Base-by-base conservation (phyloP, 148 eudicot species). In the Linanthus parryae region DNA sequence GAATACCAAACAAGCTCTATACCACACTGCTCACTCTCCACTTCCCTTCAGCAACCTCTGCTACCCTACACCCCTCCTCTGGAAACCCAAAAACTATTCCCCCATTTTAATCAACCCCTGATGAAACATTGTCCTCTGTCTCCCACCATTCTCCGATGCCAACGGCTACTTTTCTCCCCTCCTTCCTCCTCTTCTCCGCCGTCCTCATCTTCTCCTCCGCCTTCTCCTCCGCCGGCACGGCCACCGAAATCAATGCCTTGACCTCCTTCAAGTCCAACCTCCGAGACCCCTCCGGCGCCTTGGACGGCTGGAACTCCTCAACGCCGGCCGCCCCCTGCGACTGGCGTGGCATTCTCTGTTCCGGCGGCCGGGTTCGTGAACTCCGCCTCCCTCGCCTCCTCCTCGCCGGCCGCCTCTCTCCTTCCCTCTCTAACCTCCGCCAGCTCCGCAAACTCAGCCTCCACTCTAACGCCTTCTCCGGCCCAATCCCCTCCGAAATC, bases 361-460 rank as follows among this genome's bases (percentile, higher is more conserved):
- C 49, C 44, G 0, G 20, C 51, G 57, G 66, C 48, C 55, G 33
- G 8, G 72, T 70, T 37, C 40, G 20, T 19, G 68, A 64, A 29
- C 75, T 79, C 45, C 71, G 77, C 18, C 78, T 79, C 6, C 76
- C 83, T 9, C 51, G 57, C 2, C 73, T 69, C 21, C 49, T 45
- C 16, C 83, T 83, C 57, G 17, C 63, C 52, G 91, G 85, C 3
- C 57, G 40, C 0, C 59, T 83, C 17, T 27, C 69, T 11, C 65
- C 38, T 15, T 54, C 35, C 3, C 46, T 80, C 45, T 40, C 59
- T 44, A 34, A 61, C 54, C 69, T 76, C 22, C 54, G 61, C 46
- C 45, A 28, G 65, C 68, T 84, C 22, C 84, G 75, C 27, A 69
- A 74, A 48, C 48, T 84, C 1, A 74, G 78, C 70, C 82, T 84